Base-by-base conservation (phyloP, 2,329 filamentous ascomycete genomes). In the Lasiodiplodia sp. region DNA sequence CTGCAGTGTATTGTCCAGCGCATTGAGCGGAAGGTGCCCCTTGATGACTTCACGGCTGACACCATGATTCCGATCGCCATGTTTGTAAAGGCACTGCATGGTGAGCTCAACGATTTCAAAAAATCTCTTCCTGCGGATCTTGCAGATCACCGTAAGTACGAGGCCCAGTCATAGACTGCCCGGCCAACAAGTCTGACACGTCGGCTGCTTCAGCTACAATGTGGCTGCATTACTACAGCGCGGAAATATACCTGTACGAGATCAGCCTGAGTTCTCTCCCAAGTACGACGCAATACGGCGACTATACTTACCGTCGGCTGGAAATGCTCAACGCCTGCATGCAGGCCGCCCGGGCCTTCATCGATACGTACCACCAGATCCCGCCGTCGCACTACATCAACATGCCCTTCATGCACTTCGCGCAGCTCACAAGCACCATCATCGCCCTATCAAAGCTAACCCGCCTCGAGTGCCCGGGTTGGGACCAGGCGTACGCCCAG, bases 361-460 rank as follows among this genome's bases (percentile, higher is more conserved):
- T 64, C n/a, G 14, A 51, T 12, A 10, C 51, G 21, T 64, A 44
- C n/a, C 28, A 40, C 21, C 14, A 47, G 12, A 21, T 65, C 8
- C 67, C 67, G 3, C 8, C 38, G 6, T 16, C 51, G 11, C 21
- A 34, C 58, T 56, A 57, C 23, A 52, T 52, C 51, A 56, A 65
- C 58, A 18, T 68, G 52, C 57, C 67, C 18, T 68, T 68, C 58
- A 53, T 65, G 38, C 67, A 68, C 21, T 68, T 68, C 38, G 56
- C 67, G 11, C 67, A 68, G 34, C 52, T 70, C 34, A 64, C 69
- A n/a, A 53, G 37, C 47, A 60, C 68, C n/a, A 57, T 66, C 14
- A 65, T 68, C 16, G 69, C 31, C 18, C 64, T 68, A n/a, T 71
- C 69, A 34, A 57, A 65, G 21, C 44, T 75, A 70, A 72, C 72